A percentile compares a stretch with the other conserved stretches of the same genome.
phyloP scores from a whole-genome alignment of 768 basidiomycete genomes.

The Krasilnikovozyma curviuscula region DNA sequence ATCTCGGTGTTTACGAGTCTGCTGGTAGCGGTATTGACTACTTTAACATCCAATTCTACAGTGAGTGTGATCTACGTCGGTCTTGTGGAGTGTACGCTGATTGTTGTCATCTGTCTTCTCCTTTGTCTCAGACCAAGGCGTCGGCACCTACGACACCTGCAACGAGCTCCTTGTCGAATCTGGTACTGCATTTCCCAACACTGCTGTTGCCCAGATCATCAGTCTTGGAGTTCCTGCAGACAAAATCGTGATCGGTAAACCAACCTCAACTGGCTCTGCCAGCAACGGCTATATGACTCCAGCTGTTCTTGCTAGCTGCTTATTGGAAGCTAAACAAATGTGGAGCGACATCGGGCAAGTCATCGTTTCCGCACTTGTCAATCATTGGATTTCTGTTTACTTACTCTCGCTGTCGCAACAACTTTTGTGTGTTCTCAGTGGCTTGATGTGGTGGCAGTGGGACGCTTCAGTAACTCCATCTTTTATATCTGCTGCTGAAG shows the following conservation, averaged over 20 bases:
- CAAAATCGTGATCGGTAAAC: conserved; percentile 3
- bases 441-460: no score
- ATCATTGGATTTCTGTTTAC: no score
- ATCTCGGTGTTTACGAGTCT: neutral
- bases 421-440: no score
- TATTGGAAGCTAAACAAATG: neutral
- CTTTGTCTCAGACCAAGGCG: no score
- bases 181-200: neutral
- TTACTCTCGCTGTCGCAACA: no score
- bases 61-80: no score
- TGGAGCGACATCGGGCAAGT: no score
- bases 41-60: conserved; percentile 1
- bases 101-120: no score
- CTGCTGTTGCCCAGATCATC: neutral
- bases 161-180: neutral
- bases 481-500: no score
- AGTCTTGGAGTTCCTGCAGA: neutral
- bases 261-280: neutral
- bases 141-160: no score
- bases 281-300: neutral
- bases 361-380: no score
- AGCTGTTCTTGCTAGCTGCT: neutral
- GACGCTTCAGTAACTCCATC: no score
- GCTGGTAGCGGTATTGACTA: neutral
- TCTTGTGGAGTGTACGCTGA: neutral